Conservation (phyloP, 2,329 filamentous ascomycete species). For the Colletotrichum sp. region DNA sequence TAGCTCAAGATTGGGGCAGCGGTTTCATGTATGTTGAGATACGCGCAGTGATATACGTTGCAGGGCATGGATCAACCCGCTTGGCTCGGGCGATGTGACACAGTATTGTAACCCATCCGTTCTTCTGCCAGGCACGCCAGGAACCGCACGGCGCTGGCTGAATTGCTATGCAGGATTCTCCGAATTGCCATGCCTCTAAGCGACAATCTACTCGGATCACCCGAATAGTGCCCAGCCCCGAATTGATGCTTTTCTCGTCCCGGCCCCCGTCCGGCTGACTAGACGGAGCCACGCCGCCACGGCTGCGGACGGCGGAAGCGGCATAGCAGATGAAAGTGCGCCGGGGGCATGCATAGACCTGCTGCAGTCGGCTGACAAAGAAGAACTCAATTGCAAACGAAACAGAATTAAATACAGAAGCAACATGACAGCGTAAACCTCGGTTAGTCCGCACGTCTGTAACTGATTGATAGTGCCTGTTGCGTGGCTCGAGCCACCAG, state of each 20-base stretch:
- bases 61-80: conserved; percentile 1
- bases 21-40: conserved; percentile 12
- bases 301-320: neutral
- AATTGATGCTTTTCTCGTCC: neutral
- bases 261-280: neutral
- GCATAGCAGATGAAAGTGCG: neutral
- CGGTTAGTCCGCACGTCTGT: neutral
- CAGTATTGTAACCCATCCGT: conserved; percentile 8
- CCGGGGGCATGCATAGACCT: neutral
- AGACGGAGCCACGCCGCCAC: neutral
- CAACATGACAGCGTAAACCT: neutral
- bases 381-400: neutral
- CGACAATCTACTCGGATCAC: conserved; percentile 1
- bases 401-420: neutral
- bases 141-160: neutral
- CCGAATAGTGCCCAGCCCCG: neutral
- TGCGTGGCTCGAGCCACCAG: neutral
- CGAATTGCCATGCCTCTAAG: neutral
- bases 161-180: neutral
- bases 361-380: neutral
- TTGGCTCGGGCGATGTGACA: conserved; percentile 9
- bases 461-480: neutral
- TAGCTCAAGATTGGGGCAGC: conserved; percentile 2
- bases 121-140: neutral
- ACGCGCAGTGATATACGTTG: neutral